Percentiles rank a stretch among this genome's conserved stretches.
Conservation (phyloP, 2,329 filamentous ascomycete species). For the Phoma herbarum region DNA sequence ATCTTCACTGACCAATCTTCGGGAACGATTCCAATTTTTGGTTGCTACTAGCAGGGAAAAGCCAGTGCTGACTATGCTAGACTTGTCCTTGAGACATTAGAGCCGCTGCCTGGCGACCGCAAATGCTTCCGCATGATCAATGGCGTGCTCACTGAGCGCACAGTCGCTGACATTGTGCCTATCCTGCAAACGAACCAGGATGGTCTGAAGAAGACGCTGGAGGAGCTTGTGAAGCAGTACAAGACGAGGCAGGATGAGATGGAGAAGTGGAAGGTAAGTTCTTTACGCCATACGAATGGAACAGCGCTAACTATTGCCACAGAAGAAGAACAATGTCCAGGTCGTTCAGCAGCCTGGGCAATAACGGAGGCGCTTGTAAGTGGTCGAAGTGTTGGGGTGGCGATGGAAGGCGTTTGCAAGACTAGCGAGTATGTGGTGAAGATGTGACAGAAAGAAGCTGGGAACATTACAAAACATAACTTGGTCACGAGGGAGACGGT, state of each 20-base stretch:
- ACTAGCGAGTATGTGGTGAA: too few relatives aligned
- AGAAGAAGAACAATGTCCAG: conserved; percentile 92
- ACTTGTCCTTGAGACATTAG: conserved; percentile 90
- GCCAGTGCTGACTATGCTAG: conserved; percentile 59
- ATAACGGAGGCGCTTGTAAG: conserved; percentile 16
- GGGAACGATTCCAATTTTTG: not conserved
- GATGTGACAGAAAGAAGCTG: too few relatives aligned
- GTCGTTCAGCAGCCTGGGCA: conserved; percentile 74
- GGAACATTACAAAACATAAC: too few relatives aligned
- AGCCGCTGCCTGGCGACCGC: conserved; percentile 81
- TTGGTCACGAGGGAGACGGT: too few relatives aligned
- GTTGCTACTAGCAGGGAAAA: not conserved
- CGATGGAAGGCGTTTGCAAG: too few relatives aligned
- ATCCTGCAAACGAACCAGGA: conserved; percentile 93
- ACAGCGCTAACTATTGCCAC: conserved; percentile 25
- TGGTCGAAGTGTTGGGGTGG: too few relatives aligned
- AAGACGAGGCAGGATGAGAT: conserved; percentile 93
- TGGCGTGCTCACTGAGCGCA: conserved; percentile 92
- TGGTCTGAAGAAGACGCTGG: conserved; percentile 90
- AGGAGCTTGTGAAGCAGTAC: conserved; percentile 96
- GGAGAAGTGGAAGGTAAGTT: conserved; percentile 94
- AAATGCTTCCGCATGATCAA: conserved; percentile 99
- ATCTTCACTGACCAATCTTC: not conserved
- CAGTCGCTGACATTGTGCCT: conserved; percentile 90
- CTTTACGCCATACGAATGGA: conserved; percentile 1